Evolutionary conservation across 768 basidiomycete genomes (phyloP).

Genomic region (Rhizopogon roseolus): DNA sequence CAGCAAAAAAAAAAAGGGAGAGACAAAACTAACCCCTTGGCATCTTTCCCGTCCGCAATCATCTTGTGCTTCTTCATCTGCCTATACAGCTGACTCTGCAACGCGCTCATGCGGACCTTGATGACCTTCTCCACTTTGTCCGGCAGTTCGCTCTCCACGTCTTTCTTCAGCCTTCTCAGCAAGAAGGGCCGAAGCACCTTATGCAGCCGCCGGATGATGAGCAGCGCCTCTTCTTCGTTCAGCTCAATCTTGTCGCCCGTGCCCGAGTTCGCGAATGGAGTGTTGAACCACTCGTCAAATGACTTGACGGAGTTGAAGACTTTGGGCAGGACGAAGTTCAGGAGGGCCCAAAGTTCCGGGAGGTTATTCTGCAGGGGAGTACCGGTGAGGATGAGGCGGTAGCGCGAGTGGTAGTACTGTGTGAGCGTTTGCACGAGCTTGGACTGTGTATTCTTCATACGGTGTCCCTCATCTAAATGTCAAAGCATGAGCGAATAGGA

Average conservation of each 20-base stretch:
- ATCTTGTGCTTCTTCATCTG: slow-evolving; percentile 99
- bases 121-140: slow-evolving; percentile 98
- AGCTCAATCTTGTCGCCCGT: slow-evolving; percentile 97
- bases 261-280: slow-evolving; percentile 98
- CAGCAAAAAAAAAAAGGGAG: background rate
- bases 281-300: slow-evolving; percentile 99
- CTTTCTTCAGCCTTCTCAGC: slow-evolving; percentile 88
- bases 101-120: slow-evolving; percentile 89
- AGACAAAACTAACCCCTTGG: slow-evolving; percentile 56
- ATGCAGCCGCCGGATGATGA: slow-evolving; percentile 94
- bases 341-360: slow-evolving; percentile 90
- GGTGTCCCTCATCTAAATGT: slow-evolving; percentile 83
- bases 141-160: slow-evolving; percentile 92
- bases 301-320: slow-evolving; percentile 99
- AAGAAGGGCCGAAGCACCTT: slow-evolving; percentile 96
- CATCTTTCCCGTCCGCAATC: slow-evolving; percentile 79
- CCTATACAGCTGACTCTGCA: slow-evolving; percentile 91
- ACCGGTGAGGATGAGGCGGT: slow-evolving; percentile 91
- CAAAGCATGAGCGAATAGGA: background rate
- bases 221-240: slow-evolving; percentile 98
- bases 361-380: slow-evolving; percentile 97
- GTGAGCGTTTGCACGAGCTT: slow-evolving; percentile 89
- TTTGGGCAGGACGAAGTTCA: slow-evolving; percentile 92
- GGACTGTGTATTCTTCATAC: slow-evolving; percentile 94
- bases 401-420: slow-evolving; percentile 88